Evolutionary conservation across 2,329 filamentous ascomycete genomes (phyloP).

Genomic region (Moelleriella libera): DNA sequence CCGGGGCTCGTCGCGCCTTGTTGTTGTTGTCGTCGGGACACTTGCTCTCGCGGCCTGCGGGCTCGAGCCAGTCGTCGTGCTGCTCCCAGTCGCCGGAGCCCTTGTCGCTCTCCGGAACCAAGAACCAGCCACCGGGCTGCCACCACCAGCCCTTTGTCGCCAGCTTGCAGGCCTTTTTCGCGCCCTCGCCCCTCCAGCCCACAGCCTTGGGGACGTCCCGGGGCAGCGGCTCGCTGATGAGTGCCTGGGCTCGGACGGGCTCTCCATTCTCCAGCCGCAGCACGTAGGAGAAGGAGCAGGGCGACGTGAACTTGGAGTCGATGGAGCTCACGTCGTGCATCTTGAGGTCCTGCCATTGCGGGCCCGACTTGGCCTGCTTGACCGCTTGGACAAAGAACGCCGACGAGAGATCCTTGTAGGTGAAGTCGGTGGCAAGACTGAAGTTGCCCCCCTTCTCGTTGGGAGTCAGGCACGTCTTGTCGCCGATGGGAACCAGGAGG

Average conservation of each 20-base stretch:
- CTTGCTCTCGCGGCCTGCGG: neutral
- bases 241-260: neutral
- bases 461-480: neutral
- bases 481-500: neutral
- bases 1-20: neutral
- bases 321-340: neutral
- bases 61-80: neutral
- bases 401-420: too few species aligned
- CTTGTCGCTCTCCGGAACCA: neutral
- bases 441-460: too few species aligned
- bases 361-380: too few species aligned
- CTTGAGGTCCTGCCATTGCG: too few species aligned
- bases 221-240: neutral
- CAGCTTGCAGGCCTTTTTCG: neutral
- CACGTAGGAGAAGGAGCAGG: neutral
- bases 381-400: too few species aligned
- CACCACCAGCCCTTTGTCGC: neutral
- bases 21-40: neutral
- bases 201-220: neutral
- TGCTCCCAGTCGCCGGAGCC: neutral
- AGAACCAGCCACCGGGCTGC: neutral
- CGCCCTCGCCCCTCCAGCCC: neutral
- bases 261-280: neutral
- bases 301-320: neutral
- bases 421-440: too few species aligned